A percentile compares a stretch with the other conserved stretches of the same genome.
Conservation (phyloP, 768 basidiomycete species). For the Auricularia auricula-judae region DNA sequence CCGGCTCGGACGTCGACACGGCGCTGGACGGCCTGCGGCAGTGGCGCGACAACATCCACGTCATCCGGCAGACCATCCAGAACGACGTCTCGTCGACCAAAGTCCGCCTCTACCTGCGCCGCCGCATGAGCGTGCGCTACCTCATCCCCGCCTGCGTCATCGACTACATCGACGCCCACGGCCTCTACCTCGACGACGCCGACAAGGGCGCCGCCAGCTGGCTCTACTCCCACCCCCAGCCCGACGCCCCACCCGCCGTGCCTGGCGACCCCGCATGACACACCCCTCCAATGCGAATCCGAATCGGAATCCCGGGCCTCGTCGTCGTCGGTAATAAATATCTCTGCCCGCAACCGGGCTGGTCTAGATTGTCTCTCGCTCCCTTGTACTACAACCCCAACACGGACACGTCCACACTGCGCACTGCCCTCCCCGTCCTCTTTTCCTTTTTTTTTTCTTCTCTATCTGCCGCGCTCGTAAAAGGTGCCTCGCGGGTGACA, state of each 20-base stretch:
- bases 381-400: too few relatives aligned
- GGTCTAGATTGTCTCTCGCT: too few relatives aligned
- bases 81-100: slow-evolving; percentile 97
- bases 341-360: too few relatives aligned
- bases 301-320: not conserved
- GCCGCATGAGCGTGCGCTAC: slow-evolving; percentile 79
- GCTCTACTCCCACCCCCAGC: not conserved
- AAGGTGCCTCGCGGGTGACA: not conserved
- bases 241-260: not conserved
- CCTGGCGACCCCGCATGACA: not conserved
- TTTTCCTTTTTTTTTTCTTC: not conserved
- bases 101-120: slow-evolving; percentile 63
- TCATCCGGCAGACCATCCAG: slow-evolving; percentile 90
- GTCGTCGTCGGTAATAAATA: too few relatives aligned
- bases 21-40: slow-evolving; percentile 63
- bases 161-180: slow-evolving; percentile 84
- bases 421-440: not conserved
- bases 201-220: not conserved
- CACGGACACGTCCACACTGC: too few relatives aligned
- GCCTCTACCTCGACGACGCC: slow-evolving; percentile 26
- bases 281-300: not conserved
- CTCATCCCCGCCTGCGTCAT: slow-evolving; percentile 85
- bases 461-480: not conserved
- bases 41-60: slow-evolving; percentile 77
- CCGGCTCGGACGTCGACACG: slow-evolving; percentile 85